Base-by-base conservation (phyloP, 306 rosid species). In the Begonia fuchsioides region DNA sequence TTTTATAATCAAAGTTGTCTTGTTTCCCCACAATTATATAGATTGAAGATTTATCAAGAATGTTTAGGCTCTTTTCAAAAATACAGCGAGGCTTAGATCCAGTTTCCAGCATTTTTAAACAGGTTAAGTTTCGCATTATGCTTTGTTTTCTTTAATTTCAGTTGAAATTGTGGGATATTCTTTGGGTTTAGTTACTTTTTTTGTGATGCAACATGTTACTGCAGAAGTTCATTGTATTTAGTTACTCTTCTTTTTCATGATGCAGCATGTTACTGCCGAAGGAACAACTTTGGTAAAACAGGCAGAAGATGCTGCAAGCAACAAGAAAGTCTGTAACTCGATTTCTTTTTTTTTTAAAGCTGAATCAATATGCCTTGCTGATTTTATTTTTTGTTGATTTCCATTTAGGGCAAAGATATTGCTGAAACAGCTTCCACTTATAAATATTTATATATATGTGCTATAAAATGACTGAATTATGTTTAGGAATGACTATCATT, bases 11-110 rank as follows among this genome's bases (percentile, higher is more conserved):
- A 26, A 26, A 8, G 35, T 26, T 26, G 35, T 4, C 35, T 26
- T 26, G 35, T 26, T 26, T 26, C 7, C 35, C 35, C 35, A 26
- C 12, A 8, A 41, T 18, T 57, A 19, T 55, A 39, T 50, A 87
- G 93, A 83, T 78, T 75, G 96, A 78, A 10, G 93, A 77, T 76
- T 78, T 87, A 58, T 73, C 88, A 64, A 73, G 96, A 72, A 83
- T 87, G 76, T 87, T 72, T 62, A 80, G 87, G 47, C 96, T 87
- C 43, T 87, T 79, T 68, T 76, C 78, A 62, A 76, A 76, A 66
- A 78, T 87, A 63, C 72, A 74, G 12, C 65, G 68, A 61, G 94
- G 88, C 17, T 61, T 87, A 72, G 94, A 83, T 1, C 94, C 81
- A 17, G 73, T 83, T 65, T 70, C 86, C 43, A 65, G 41, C 68